Conservation (phyloP, 768 basidiomycete genomes). For the Paxillus ammoniavirescens region DNA sequence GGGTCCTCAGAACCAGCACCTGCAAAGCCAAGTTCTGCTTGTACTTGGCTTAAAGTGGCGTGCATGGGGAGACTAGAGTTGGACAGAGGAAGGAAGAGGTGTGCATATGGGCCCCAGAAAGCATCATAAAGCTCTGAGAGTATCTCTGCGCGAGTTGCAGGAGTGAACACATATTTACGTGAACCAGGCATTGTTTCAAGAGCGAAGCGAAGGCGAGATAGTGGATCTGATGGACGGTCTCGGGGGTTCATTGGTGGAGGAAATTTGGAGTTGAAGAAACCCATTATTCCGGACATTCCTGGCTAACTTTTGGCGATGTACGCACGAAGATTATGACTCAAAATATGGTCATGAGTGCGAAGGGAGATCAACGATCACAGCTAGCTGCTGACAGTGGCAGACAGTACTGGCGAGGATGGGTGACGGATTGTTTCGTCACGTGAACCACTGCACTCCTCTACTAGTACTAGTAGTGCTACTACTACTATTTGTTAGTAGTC, state of each 20-base stretch:
- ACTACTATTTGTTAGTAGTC: too few species aligned
- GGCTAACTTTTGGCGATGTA: not conserved
- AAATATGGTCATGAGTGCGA: not conserved
- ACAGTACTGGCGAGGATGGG: not conserved
- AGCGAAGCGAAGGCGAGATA: conserved; percentile 71
- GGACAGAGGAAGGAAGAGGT: conserved; percentile 69
- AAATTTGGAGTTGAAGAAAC: conserved; percentile 49
- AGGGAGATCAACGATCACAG: not conserved
- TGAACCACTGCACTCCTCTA: not conserved
- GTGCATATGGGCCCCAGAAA: conserved; percentile 76
- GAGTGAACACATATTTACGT: conserved; percentile 73
- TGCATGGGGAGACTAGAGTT: conserved; percentile 62
- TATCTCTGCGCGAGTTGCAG: conserved; percentile 74
- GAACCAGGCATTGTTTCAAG: conserved; percentile 82
- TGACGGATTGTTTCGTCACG: not conserved
- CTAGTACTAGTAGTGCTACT: too few species aligned
- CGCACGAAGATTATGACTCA: not conserved
- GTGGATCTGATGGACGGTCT: conserved; percentile 57
- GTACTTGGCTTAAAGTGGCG: conserved; percentile 67
- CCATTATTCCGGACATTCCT: conserved; percentile 42
- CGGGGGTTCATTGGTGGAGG: conserved; percentile 53
- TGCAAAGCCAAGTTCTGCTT: conserved; percentile 52
- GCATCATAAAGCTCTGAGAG: conserved; percentile 79
- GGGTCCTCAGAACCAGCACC: conserved; percentile 62
- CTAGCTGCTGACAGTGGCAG: too few species aligned